Conservation (phyloP, 495 filamentous ascomycete species). For the Penicillium riverlandense region DNA sequence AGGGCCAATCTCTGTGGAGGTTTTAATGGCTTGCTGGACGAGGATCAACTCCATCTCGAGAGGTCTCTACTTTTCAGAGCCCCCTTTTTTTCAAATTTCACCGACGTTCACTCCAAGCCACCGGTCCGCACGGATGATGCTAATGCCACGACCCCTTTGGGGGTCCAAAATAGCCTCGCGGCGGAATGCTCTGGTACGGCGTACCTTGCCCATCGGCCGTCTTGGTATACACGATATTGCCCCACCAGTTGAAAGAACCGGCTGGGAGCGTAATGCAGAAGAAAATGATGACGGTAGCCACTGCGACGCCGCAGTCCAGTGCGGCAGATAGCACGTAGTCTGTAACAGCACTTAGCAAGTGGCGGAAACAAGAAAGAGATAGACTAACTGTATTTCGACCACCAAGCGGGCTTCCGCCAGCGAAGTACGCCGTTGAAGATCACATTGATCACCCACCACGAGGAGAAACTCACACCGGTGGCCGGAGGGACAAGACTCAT, state of each 20-base stretch:
- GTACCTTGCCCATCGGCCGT: conserved; percentile 42
- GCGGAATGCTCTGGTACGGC: conserved; percentile 30
- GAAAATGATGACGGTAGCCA: conserved; percentile 56
- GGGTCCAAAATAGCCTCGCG: conserved; percentile 56
- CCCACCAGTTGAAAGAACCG: conserved; percentile 57
- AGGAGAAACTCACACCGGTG: conserved; percentile 61
- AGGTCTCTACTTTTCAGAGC: too few relatives aligned
- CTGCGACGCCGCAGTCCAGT: conserved; percentile 54
- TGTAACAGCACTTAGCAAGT: conserved; percentile 39
- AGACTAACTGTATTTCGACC: conserved; percentile 49
- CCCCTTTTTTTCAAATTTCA: too few relatives aligned
- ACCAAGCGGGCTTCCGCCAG: conserved; percentile 55
- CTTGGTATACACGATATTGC: conserved; percentile 46
- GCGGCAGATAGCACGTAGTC: conserved; percentile 59
- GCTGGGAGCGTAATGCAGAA: conserved; percentile 65
- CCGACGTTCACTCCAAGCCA: too few relatives aligned
- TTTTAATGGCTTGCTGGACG: too few relatives aligned
- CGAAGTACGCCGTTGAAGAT: conserved; percentile 57
- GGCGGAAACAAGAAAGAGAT: conserved; percentile 36
- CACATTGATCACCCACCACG: conserved; percentile 60
- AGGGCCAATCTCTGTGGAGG: too few relatives aligned
- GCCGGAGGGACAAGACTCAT: conserved; percentile 58
- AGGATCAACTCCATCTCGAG: too few relatives aligned
- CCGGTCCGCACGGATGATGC: too few relatives aligned
- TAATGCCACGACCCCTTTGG: conserved; percentile 29